Base-by-base conservation (phyloP, 208 protist genomes). In the Zelonia costaricensis region DNA sequence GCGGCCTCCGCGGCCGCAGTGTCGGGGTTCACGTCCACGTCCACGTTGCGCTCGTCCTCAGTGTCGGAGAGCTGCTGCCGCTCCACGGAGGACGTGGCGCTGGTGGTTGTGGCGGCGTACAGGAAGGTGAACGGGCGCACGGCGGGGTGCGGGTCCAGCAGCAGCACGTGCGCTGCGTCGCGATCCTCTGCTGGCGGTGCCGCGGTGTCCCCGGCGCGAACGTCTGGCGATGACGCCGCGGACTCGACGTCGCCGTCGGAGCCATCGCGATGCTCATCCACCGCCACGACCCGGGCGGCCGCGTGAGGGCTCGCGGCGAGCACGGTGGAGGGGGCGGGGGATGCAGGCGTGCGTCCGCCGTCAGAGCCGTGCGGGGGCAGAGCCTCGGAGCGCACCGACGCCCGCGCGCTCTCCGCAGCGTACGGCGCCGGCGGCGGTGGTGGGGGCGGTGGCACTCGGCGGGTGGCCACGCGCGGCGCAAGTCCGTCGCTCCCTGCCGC, bases 361-460 rank as follows among this genome's bases (percentile, higher is more conserved):
- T 55, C 30, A 10, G 31, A 12, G 31, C 25, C 18, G 15, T 30
- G 5, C 27, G 46, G 43, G 3, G 23, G 27, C 12, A 69, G 36
- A 44, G 63, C 40, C 63, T 69, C 63, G n/a, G 63, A 47, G 15
- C 23, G 20, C 35, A 42, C 30, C n/a, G 63, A 61, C 20, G 39
- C 45, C 8, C 63, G 52, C 27, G 43, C 45, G 42, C 54, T 69
- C 46, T 69, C 63, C 18, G 35, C 28, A 1, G 44, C 54, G 45
- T 69, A 69, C 27, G 54, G 27, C 25, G 52, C 25, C 23, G 42
- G 16, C 52, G 2, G 20, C 4, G 46, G 16, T 33, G 15, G 22
- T 10, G 18, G 23, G 23, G 23, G 44, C 28, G 23, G 16, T n/a
- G 46, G 27, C 23, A 5, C 25, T 36, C 46, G 15, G 25, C 15